phyloP scores from a whole-genome alignment of 306 rosid genomes.

The Corylus americana region DNA sequence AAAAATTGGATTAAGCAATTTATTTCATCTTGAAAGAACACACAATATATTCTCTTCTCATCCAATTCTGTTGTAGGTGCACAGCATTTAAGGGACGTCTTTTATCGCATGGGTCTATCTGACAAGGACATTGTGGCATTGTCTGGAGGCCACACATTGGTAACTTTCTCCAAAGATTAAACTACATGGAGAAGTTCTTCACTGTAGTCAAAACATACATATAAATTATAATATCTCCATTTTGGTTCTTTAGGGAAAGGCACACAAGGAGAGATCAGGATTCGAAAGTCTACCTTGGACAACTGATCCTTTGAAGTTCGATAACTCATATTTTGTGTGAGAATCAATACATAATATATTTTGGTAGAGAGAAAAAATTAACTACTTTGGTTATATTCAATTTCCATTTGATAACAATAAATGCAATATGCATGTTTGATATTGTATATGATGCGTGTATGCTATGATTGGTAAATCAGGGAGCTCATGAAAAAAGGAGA shows the following conservation, averaged over 20 bases:
- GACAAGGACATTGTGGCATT: conserved; percentile 84
- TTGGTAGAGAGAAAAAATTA: neutral
- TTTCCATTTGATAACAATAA: neutral
- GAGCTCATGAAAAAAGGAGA: conserved; percentile 46
- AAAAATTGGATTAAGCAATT: neutral
- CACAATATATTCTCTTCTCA: neutral
- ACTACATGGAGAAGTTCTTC: neutral
- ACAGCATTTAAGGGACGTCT: conserved; percentile 64
- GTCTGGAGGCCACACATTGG: conserved; percentile 95
- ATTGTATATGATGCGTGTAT: neutral
- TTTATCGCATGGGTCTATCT: conserved; percentile 68
- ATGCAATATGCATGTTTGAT: neutral
- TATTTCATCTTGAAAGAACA: neutral
- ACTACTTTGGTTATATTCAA: neutral
- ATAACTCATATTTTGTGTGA: conserved; percentile 86
- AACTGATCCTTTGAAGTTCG: conserved; percentile 63
- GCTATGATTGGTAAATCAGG: conserved; percentile 32
- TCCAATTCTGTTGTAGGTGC: conserved; percentile 49
- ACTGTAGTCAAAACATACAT: neutral
- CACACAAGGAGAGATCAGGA: conserved; percentile 72
- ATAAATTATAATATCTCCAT: neutral
- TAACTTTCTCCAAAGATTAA: conserved; percentile 28
- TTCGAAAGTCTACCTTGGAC: conserved; percentile 83
- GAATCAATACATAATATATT: conserved; percentile 7
- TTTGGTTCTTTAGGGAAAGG: conserved; percentile 61